These are phyloP conservation scores for Globisporangium uncinulatum DNA, from an alignment of 352 stramenopile genomes.

Conservation along the genomic window DNA sequence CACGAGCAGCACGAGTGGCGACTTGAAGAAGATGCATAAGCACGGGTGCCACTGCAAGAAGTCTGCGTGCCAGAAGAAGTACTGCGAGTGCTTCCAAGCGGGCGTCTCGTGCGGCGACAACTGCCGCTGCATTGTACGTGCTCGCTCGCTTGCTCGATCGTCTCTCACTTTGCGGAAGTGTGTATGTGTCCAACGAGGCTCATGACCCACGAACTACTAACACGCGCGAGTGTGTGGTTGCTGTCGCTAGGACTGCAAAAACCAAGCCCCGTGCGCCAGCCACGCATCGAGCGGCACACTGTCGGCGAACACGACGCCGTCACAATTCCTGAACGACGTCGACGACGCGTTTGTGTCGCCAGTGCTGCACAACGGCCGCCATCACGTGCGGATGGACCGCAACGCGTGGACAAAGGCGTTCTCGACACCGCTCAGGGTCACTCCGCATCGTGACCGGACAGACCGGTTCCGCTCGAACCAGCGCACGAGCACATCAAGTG, in stretches of 20 bases:
- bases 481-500: constrained; percentile 14
- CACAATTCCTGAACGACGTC: constrained; percentile 22
- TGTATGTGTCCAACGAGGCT: too few species aligned
- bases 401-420: constrained; percentile 69
- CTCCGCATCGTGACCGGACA: constrained; percentile 37
- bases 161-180: too few species aligned
- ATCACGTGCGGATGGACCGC: constrained; percentile 58
- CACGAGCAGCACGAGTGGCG: constrained; percentile 11
- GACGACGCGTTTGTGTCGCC: constrained; percentile 61
- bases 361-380: constrained; percentile 42
- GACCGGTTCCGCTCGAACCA: constrained; percentile 47
- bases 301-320: constrained; percentile 19
- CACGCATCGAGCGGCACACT: constrained; percentile 23
- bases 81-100: constrained; percentile 96
- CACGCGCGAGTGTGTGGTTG: background rate
- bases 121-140: constrained; percentile 86
- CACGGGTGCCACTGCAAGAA: constrained; percentile 96
- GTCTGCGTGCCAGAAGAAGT: constrained; percentile 96
- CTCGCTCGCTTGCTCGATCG: background rate
- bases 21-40: constrained; percentile 87
- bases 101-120: constrained; percentile 81
- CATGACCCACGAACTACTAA: background rate
- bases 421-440: constrained; percentile 57
- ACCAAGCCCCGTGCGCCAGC: constrained; percentile 47
- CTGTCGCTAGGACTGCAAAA: constrained; percentile 63